Conservation (phyloP, 148 eudicot genomes). For the Spergularia bocconei region DNA sequence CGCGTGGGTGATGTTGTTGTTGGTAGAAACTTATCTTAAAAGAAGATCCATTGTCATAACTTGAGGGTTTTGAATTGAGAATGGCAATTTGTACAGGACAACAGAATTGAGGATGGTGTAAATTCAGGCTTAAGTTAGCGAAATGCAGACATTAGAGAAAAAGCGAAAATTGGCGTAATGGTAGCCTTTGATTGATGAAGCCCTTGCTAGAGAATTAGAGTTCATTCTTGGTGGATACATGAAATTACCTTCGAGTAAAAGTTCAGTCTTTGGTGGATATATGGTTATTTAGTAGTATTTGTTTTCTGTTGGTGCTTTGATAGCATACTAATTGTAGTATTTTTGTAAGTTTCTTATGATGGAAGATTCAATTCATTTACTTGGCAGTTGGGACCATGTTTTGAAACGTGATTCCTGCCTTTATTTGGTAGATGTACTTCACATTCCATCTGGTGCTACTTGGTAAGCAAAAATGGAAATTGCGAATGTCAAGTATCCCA, state of each 20-base stretch:
- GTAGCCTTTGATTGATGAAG: background rate
- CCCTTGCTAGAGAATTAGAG: background rate
- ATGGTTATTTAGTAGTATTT: too few relatives aligned
- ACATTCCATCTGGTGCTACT: background rate
- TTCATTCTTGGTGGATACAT: background rate
- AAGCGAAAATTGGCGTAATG: background rate
- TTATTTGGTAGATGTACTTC: background rate
- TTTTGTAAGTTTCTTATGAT: too few relatives aligned
- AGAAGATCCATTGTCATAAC: background rate
- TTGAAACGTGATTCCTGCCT: too few relatives aligned
- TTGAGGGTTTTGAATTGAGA: background rate
- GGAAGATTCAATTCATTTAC: too few relatives aligned
- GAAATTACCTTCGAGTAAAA: background rate
- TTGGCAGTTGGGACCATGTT: too few relatives aligned
- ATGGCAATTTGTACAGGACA: background rate
- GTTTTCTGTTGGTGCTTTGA: too few relatives aligned
- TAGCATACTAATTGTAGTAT: too few relatives aligned
- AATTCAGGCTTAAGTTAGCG: background rate
- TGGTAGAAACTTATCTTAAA: too few relatives aligned
- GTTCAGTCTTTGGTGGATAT: too few relatives aligned
- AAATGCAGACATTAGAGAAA: background rate
- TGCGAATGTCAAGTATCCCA: background rate
- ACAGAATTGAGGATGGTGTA: background rate
- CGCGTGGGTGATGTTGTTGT: too few relatives aligned
- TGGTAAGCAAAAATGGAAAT: background rate